Percentiles rank a stretch among this genome's conserved stretches.
These are phyloP conservation scores for Trypanosoma conorhini DNA, from an alignment of 208 protist species.

Conservation along the genomic window DNA sequence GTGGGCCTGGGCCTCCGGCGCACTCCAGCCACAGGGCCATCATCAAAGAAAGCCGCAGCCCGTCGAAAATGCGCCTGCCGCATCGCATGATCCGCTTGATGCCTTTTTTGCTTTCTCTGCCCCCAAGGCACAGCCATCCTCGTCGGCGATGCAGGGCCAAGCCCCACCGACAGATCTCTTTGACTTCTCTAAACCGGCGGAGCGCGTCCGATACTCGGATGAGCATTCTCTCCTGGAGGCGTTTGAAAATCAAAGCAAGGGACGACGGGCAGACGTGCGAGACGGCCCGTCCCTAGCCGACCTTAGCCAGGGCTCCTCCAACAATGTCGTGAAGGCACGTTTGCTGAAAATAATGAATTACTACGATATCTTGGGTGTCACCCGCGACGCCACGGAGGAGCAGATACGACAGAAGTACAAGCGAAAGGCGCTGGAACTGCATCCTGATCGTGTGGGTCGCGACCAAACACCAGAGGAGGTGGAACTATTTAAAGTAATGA, in stretches of 20 bases:
- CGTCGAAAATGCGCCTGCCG: neutral
- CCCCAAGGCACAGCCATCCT: slow-evolving; percentile 15
- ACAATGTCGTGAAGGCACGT: slow-evolving; percentile 73
- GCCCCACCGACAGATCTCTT: slow-evolving; percentile 52
- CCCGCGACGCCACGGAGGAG: slow-evolving; percentile 55
- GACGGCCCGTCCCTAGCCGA: slow-evolving; percentile 31
- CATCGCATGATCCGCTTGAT: slow-evolving; percentile 26
- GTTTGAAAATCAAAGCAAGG: slow-evolving; percentile 66
- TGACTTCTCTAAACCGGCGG: slow-evolving; percentile 58
- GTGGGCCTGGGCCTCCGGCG: neutral
- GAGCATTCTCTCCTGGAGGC: slow-evolving; percentile 63
- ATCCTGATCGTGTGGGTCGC: slow-evolving; percentile 75
- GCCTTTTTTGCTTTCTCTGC: slow-evolving; percentile 18
- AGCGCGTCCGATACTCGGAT: slow-evolving; percentile 48
- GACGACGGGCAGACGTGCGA: slow-evolving; percentile 8
- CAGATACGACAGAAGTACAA: slow-evolving; percentile 82
- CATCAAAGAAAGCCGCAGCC: neutral
- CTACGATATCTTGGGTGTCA: slow-evolving; percentile 90
- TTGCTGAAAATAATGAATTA: slow-evolving; percentile 89
- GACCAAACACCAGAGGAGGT: slow-evolving; percentile 77
- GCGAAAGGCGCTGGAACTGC: slow-evolving; percentile 83
- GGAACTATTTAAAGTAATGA: slow-evolving; percentile 90
- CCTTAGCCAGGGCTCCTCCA: slow-evolving; percentile 28
- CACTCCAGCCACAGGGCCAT: slow-evolving; percentile 6
- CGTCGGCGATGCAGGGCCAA: slow-evolving; percentile 1